These are phyloP conservation scores for Obba rivulosa DNA, from an alignment of 768 basidiomycete genomes.

Conservation along the genomic window DNA sequence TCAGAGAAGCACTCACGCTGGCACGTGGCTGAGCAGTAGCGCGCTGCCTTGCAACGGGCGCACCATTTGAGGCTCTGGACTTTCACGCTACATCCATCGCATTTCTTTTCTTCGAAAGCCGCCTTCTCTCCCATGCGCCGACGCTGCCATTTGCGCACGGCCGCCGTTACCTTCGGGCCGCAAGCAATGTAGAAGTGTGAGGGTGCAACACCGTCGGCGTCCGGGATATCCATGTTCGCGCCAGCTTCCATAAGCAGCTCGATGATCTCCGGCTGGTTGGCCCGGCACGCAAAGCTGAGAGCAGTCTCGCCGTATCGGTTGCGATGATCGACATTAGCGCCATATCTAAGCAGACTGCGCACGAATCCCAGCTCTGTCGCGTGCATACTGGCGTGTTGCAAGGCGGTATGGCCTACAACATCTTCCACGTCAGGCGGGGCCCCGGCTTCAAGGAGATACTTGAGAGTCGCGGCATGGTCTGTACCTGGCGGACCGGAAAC, in stretches of 20 bases:
- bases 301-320: slow-evolving; percentile 44
- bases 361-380: slow-evolving; percentile 25
- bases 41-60: slow-evolving; percentile 34
- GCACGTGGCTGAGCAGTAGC: slow-evolving; percentile 51
- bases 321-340: slow-evolving; percentile 44
- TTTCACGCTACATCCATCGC: slow-evolving; percentile 17
- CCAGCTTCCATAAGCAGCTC: slow-evolving; percentile 44
- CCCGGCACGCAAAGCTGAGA: slow-evolving; percentile 15
- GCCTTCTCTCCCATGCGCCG: slow-evolving; percentile 39
- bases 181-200: slow-evolving; percentile 24
- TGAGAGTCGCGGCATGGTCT: slow-evolving; percentile 31
- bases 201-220: slow-evolving; percentile 34
- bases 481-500: slow-evolving; percentile 1
- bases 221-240: slow-evolving; percentile 36
- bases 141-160: slow-evolving; percentile 39
- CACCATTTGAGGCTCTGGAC: slow-evolving; percentile 34
- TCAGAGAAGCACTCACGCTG: slow-evolving; percentile 34
- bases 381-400: slow-evolving; percentile 38
- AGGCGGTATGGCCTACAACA: slow-evolving; percentile 43
- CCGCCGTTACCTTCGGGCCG: slow-evolving; percentile 41
- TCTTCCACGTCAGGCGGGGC: slow-evolving; percentile 36
- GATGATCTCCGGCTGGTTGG: slow-evolving; percentile 15
- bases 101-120: slow-evolving; percentile 37
- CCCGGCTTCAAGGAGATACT: slow-evolving; percentile 36
- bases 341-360: slow-evolving; percentile 34